A percentile compares a stretch with the other conserved stretches of the same genome.
These are phyloP conservation scores for Trametes meyenii DNA, from an alignment of 768 basidiomycete species.

Conservation along the genomic window DNA sequence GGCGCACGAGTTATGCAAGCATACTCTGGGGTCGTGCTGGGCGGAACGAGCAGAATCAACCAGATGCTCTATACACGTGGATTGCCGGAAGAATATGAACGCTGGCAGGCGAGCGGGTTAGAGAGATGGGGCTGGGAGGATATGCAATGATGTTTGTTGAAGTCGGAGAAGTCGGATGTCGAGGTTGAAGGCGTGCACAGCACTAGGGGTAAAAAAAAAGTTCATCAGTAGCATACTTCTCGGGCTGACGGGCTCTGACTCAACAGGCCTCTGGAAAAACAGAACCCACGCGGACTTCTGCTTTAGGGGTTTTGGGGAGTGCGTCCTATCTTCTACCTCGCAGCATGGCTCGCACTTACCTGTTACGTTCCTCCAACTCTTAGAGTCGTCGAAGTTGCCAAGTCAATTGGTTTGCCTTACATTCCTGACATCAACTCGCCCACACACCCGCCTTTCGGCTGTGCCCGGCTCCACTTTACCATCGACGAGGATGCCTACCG, in stretches of 20 bases:
- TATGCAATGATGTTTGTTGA: conserved; percentile 38
- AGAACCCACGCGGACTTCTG: conserved; percentile 18
- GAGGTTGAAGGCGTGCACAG: conserved; percentile 17
- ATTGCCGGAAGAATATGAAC: conserved; percentile 36
- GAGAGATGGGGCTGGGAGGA: conserved; percentile 41
- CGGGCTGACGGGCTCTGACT: background rate
- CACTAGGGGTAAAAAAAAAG: background rate
- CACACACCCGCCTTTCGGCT: conserved; percentile 23
- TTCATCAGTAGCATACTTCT: background rate
- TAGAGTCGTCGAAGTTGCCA: conserved; percentile 22
- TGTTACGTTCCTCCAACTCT: too few species aligned
- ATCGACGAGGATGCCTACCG: conserved; percentile 25
- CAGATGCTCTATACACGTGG: conserved; percentile 39
- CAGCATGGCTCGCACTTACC: too few species aligned
- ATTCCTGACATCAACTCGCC: conserved; percentile 30
- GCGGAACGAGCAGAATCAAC: conserved; percentile 52
- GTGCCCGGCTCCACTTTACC: conserved; percentile 27
- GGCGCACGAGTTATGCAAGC: conserved; percentile 23
- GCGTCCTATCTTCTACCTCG: background rate
- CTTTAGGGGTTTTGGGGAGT: conserved; percentile 18
- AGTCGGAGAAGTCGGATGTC: conserved; percentile 33
- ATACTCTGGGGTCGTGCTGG: conserved; percentile 40
- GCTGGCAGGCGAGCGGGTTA: conserved; percentile 33
- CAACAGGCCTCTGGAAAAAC: conserved; percentile 19
- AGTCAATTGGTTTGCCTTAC: conserved; percentile 26